phyloP scores from a whole-genome alignment of 1,284 basidiomycete species.

The Ustilago esculenta region DNA sequence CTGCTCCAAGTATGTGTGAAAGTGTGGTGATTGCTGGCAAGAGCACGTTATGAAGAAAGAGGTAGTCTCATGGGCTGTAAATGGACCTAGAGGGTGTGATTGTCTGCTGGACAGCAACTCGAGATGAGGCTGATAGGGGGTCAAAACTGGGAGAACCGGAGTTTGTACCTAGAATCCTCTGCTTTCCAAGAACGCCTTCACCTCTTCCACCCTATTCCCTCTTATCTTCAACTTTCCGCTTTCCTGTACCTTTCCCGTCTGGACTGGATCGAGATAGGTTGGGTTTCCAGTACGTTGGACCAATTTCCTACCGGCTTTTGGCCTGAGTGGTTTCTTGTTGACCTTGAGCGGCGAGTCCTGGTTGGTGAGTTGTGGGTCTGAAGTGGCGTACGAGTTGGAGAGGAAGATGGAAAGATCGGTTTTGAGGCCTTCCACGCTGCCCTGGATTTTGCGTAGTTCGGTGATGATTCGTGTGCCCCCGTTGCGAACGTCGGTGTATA shows the following conservation, averaged over 20 bases:
- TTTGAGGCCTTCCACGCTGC: slow-evolving; percentile 34
- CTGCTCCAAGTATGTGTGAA: no score
- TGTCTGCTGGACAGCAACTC: no score
- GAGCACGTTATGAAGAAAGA: no score
- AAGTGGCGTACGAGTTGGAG: slow-evolving; percentile 14
- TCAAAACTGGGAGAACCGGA: background rate
- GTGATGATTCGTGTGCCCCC: slow-evolving; percentile 48
- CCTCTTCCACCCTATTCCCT: slow-evolving; percentile 32
- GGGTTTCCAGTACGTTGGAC: slow-evolving; percentile 12
- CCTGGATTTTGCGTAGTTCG: slow-evolving; percentile 53
- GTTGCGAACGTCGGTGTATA: slow-evolving; percentile 53
- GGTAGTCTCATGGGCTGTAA: no score
- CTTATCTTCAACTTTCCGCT: slow-evolving; percentile 42
- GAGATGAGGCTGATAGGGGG: background rate
- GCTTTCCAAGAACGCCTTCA: slow-evolving; percentile 37
- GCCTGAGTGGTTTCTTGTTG: slow-evolving; percentile 25
- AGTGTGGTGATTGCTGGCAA: no score
- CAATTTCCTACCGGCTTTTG: slow-evolving; percentile 17
- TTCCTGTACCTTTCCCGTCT: slow-evolving; percentile 10
- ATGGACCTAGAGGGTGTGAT: no score
- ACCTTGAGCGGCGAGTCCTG: slow-evolving; percentile 6
- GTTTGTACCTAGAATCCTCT: slow-evolving; percentile 51
- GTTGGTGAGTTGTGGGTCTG: background rate
- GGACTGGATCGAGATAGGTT: slow-evolving; percentile 21
- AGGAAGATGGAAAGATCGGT: slow-evolving; percentile 30